A percentile compares a stretch with the other conserved stretches of the same genome.
Conservation (phyloP, 2,329 filamentous ascomycete species). For the Cladophialophora exuberans region DNA sequence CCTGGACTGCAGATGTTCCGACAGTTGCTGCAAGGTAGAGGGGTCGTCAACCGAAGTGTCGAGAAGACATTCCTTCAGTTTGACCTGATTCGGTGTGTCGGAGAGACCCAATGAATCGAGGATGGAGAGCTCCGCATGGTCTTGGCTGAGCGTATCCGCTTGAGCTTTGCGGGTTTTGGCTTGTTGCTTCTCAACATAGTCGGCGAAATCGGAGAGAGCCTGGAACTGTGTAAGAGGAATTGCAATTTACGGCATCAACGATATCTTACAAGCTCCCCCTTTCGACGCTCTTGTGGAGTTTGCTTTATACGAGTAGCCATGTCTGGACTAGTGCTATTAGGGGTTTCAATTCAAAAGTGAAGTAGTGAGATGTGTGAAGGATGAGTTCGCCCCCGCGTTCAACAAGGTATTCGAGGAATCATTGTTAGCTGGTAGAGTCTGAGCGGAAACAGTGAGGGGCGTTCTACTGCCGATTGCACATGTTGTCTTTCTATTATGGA, state of each 20-base stretch:
- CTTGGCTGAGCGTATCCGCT: constrained; percentile 53
- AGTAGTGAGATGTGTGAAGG: constrained; percentile 5
- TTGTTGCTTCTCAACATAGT: constrained; percentile 96
- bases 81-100: constrained; percentile 69
- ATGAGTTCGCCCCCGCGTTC: constrained; percentile 41
- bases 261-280: constrained; percentile 75
- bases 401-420: constrained; percentile 49
- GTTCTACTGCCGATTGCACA: constrained; percentile 14
- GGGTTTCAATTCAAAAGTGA: too few species aligned
- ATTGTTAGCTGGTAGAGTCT: constrained; percentile 33
- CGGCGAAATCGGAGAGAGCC: constrained; percentile 93
- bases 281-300: constrained; percentile 76
- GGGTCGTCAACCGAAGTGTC: constrained; percentile 58
- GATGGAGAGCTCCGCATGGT: constrained; percentile 88
- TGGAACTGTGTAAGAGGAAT: constrained; percentile 36
- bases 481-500: constrained; percentile 8
- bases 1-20: constrained; percentile 67
- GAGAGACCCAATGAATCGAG: constrained; percentile 76
- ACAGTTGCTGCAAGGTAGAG: constrained; percentile 65
- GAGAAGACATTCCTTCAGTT: constrained; percentile 77
- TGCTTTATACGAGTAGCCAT: constrained; percentile 63
- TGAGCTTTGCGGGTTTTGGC: constrained; percentile 50
- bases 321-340: constrained; percentile 29
- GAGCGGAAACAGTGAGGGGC: constrained; percentile 2
- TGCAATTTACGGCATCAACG: constrained; percentile 7